Evolutionary conservation across 108 stramenopile species (phyloP), one percentile per base, ranked within the genome.

Genomic region (Fragilaria radians): DNA sequence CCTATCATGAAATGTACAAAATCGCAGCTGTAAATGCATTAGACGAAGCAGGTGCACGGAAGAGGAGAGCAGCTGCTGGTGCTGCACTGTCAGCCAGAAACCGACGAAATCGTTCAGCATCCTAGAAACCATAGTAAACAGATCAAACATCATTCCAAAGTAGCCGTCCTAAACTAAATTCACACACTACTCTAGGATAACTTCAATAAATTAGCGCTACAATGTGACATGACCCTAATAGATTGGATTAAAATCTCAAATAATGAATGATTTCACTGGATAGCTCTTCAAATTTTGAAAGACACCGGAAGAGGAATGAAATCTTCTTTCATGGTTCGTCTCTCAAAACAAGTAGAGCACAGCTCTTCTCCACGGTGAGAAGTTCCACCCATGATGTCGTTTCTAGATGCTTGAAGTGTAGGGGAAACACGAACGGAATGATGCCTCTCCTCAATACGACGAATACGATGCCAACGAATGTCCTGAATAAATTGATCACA

Each of bases 1-100:
- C 89, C 1, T 91, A 76, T 52, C 89, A 91, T 52, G 89, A 91
- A 65, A 80, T 91, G 78, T 91, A 86, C 51, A 50, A 61, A 1
- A 80, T 86, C 59, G 89, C 89, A 22, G 89, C 89, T 28, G 30
- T 54, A 50, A 65, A 63, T 48, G 65, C 66, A 26, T 34, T 82
- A n/a, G 77, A 82, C 46, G 67, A 71, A 25, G 67, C 49, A 7
- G 70, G 70, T 17, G 81, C 73, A 21, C 59, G 81, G 18, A 78
- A 77, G 63, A 68, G 80, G n/a, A 36, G 78, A 26, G 88, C 88
- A 0, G 84, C 80, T 25, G 80, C 83, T 22, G 88, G 88, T 30
- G 68, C 63, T 52, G 88, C 82, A 27, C 45, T 89, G 27, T 76
- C 88, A 52, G 57, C 67, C 51, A 70, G 86, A 48, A 74, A 70